Evolutionary conservation across 768 basidiomycete species (phyloP).

Genomic region (Pleurotus djamor): DNA sequence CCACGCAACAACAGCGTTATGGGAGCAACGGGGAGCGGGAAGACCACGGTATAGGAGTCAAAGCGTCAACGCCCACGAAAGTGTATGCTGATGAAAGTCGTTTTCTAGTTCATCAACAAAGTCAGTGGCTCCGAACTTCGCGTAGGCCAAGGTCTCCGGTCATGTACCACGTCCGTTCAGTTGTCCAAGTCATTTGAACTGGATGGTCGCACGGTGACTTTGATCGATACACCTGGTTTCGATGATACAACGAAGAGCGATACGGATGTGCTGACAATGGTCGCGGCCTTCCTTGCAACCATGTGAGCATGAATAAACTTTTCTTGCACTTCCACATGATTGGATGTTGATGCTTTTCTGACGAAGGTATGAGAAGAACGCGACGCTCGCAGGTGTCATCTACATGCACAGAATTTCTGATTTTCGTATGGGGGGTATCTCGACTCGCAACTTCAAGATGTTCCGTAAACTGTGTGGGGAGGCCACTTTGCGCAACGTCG

Average conservation of each 20-base stretch:
- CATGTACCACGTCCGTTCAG: slow-evolving; percentile 30
- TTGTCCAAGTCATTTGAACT: slow-evolving; percentile 19
- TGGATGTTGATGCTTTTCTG: too few species aligned
- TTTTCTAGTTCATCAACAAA: slow-evolving; percentile 26
- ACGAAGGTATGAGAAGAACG: slow-evolving; percentile 12
- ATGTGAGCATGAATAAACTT: slow-evolving; percentile 1
- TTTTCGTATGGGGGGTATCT: slow-evolving; percentile 34
- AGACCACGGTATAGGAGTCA: background rate
- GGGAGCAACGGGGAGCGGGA: slow-evolving; percentile 6
- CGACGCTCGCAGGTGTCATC: slow-evolving; percentile 35
- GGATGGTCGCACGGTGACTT: slow-evolving; percentile 21
- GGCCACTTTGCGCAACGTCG: slow-evolving; percentile 38
- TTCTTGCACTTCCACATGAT: too few species aligned
- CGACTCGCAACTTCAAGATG: slow-evolving; percentile 40
- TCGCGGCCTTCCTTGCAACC: slow-evolving; percentile 15
- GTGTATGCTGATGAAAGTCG: background rate
- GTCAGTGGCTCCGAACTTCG: slow-evolving; percentile 28
- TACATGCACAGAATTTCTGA: slow-evolving; percentile 43
- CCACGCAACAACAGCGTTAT: background rate
- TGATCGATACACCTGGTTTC: slow-evolving; percentile 42
- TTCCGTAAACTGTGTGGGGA: slow-evolving; percentile 45
- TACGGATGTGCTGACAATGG: slow-evolving; percentile 28
- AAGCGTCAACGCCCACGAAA: background rate
- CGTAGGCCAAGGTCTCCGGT: slow-evolving; percentile 27
- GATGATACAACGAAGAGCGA: slow-evolving; percentile 32